Percentiles rank a stretch among this genome's conserved stretches.
These are phyloP conservation scores for Triglochin maritima DNA, from an alignment of 106 monocot genomes.

Conservation along the genomic window DNA sequence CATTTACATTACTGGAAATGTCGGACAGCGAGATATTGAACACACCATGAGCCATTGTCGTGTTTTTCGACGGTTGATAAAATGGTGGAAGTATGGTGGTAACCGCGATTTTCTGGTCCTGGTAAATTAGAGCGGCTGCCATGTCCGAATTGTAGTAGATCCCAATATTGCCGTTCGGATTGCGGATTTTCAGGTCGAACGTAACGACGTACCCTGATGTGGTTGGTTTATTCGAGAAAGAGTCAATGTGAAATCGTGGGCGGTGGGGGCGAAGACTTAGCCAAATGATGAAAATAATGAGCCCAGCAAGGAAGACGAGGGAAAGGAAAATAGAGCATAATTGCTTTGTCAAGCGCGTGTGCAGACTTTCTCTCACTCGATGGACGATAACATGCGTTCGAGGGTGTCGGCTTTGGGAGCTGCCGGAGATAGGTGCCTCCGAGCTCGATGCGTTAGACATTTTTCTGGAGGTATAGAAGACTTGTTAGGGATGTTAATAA, in stretches of 20 bases:
- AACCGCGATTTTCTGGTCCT: conserved; percentile 22
- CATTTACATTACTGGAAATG: background rate
- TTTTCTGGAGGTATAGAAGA: too few relatives aligned
- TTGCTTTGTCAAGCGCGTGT: conserved; percentile 26
- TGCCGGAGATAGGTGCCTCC: too few relatives aligned
- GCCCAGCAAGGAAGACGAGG: conserved; percentile 41
- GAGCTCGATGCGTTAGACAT: too few relatives aligned
- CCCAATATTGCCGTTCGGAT: conserved; percentile 67
- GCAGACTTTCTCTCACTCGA: conserved; percentile 33
- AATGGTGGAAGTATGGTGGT: conserved; percentile 22
- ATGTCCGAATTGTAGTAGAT: conserved; percentile 51
- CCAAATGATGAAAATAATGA: conserved; percentile 65
- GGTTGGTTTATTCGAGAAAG: conserved; percentile 21
- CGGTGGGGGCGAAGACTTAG: conserved; percentile 78
- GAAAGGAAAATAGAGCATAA: conserved; percentile 57
- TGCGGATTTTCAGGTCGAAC: conserved; percentile 45
- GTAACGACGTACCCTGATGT: conserved; percentile 25
- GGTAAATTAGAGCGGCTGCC: conserved; percentile 37
- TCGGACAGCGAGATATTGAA: background rate
- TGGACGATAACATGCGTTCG: too few relatives aligned
- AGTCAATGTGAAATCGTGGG: conserved; percentile 47
- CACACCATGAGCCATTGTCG: conserved; percentile 32
- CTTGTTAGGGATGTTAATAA: too few relatives aligned
- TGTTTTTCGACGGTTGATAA: conserved; percentile 67
- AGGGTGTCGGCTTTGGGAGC: too few relatives aligned